Evolutionary conservation across 441 rosid genomes (phyloP).

Genomic region (Sinapis alba): DNA sequence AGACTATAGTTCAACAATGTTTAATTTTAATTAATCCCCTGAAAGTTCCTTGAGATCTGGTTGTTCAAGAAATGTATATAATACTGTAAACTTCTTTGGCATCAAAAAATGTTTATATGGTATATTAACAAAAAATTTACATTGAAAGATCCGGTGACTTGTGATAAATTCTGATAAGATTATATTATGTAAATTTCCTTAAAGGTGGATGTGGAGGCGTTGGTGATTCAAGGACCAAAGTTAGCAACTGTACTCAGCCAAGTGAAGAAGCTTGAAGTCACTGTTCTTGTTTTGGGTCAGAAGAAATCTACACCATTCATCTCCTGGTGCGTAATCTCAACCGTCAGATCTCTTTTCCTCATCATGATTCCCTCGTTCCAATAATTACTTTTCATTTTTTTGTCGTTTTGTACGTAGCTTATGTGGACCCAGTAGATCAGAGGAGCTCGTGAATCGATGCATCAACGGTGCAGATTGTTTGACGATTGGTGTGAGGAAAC

Average conservation of each 20-base stretch:
- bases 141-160: not conserved
- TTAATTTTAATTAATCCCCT: not conserved
- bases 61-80: not conserved
- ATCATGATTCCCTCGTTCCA: constrained; percentile 29
- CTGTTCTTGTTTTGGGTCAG: constrained; percentile 88
- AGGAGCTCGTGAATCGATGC: constrained; percentile 78
- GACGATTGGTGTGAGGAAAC: constrained; percentile 90
- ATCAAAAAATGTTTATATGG: not conserved
- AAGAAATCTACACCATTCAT: constrained; percentile 61
- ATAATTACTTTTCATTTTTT: constrained; percentile 1
- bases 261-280: constrained; percentile 88
- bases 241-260: constrained; percentile 80
- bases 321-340: constrained; percentile 52
- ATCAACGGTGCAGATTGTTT: constrained; percentile 76
- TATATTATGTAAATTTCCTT: not conserved
- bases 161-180: not conserved
- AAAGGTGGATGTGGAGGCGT: constrained; percentile 88
- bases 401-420: constrained; percentile 47
- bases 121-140: not conserved
- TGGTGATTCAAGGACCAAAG: constrained; percentile 90
- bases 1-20: not conserved
- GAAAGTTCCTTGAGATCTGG: not conserved
- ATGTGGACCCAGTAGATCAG: constrained; percentile 65
- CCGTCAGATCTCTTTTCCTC: constrained; percentile 27
- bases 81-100: not conserved